Base-by-base conservation (phyloP, 1,284 basidiomycete genomes). In the Gomphus sp. region DNA sequence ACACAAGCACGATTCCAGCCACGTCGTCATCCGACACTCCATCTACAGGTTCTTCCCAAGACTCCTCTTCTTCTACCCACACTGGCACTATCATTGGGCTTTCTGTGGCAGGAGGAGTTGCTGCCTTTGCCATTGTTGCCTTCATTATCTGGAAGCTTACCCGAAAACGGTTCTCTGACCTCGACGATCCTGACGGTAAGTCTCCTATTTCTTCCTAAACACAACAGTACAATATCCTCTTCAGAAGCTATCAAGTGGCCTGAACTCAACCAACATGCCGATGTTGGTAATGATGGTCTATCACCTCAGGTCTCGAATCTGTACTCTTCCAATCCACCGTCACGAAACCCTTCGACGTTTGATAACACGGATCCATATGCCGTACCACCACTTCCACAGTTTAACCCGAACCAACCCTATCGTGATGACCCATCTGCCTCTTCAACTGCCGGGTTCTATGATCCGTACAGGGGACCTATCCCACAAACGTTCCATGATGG, bases 101-200 rank as follows among this genome's bases (percentile, higher is more conserved):
- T 60, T 84, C 87, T 0, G 87, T 91, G 31, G 84, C 88, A 10
- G 89, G 87, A 44, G 88, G 87, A 60, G 74, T 90, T 58, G 85
- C 86, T 33, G 69, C 84, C 22, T 71, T 91, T 64, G 84, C 79
- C 10, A 76, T 91, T 52, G 70, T 84, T 56, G 80, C 74, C 11
- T 91, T 91, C 73, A 80, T 89, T 64, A 72, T 88, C 44, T 91
- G 89, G 89, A 91, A 91, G 70, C 81, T 90, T 67, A 87, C 84
- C 2, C 79, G 85, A 65, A 91, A 91, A 69, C 82, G 85, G 62
- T 82, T 83, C 67, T 64, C 73, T 57, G 84, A 87, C 64, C 89
- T 87, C 66, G 86, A 91, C 66, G 66, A 59, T 39, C 12, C 65
- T 43, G 85, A 87, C 72, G 84, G 87, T 87, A 71, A 65, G 86